Evolutionary conservation across 805 yeast species (phyloP).

Genomic region (Hanseniaspora valbyensis): DNA sequence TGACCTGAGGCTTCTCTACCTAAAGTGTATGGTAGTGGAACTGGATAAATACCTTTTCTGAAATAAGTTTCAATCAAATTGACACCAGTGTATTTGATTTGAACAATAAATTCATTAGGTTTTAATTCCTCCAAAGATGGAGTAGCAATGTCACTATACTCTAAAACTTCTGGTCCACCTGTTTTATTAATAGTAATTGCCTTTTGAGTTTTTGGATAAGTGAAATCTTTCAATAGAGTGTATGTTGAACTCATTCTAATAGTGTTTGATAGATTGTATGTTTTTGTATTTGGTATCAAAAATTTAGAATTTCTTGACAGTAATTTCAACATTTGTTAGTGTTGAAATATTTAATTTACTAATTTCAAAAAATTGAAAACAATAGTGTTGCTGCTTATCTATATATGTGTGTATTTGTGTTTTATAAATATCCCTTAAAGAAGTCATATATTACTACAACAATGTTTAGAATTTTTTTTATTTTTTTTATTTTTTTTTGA

Average conservation of each 20-base stretch:
- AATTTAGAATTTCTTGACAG: too few species aligned
- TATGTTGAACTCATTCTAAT: slow-evolving; percentile 9
- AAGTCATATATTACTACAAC: too few species aligned
- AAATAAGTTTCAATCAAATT: slow-evolving; percentile 77
- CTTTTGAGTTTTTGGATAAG: slow-evolving; percentile 46
- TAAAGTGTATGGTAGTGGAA: slow-evolving; percentile 46
- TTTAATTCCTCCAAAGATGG: slow-evolving; percentile 37
- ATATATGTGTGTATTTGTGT: too few species aligned
- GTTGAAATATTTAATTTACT: too few species aligned
- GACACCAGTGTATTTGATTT: slow-evolving; percentile 67
- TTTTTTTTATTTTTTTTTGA: too few species aligned
- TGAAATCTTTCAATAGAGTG: slow-evolving; percentile 8
- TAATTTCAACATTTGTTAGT: not conserved
- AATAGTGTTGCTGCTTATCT: too few species aligned
- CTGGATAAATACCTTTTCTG: slow-evolving; percentile 66
- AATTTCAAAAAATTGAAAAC: too few species aligned
- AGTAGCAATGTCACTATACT: slow-evolving; percentile 45
- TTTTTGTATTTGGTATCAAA: not conserved
- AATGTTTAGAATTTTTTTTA: too few species aligned
- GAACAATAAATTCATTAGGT: slow-evolving; percentile 52
- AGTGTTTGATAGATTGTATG: not conserved
- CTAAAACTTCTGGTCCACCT: slow-evolving; percentile 50
- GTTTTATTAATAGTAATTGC: slow-evolving; percentile 43
- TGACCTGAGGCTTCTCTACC: slow-evolving; percentile 71
- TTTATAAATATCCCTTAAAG: too few species aligned